A percentile compares a stretch with the other conserved stretches of the same genome.
Conservation (phyloP, 1,284 basidiomycete species). For the Trichosporon sp. region DNA sequence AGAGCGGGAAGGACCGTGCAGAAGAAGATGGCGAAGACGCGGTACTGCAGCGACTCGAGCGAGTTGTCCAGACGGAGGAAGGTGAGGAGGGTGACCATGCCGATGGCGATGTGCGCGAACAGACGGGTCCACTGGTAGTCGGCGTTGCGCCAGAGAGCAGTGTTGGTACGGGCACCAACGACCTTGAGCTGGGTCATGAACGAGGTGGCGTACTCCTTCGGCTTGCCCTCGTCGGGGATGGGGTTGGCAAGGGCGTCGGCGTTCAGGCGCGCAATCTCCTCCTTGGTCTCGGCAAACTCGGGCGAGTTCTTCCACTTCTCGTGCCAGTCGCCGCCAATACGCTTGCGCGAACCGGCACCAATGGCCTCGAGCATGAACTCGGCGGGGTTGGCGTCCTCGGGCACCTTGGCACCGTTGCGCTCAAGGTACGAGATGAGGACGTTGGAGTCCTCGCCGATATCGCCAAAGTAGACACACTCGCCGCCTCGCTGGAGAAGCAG, state of each 20-base stretch:
- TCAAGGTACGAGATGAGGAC: slow-evolving; percentile 63
- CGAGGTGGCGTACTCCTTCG: slow-evolving; percentile 63
- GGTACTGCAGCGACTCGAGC: slow-evolving; percentile 75
- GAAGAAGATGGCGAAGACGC: slow-evolving; percentile 66
- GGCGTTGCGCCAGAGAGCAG: slow-evolving; percentile 76
- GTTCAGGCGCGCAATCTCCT: slow-evolving; percentile 59
- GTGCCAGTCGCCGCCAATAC: slow-evolving; percentile 72
- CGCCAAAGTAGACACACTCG: slow-evolving; percentile 59
- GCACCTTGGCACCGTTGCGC: slow-evolving; percentile 60
- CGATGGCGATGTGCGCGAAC: slow-evolving; percentile 74
- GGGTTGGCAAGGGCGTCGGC: slow-evolving; percentile 54
- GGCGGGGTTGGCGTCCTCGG: slow-evolving; percentile 61
- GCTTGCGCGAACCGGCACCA: slow-evolving; percentile 70
- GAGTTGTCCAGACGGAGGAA: slow-evolving; percentile 76
- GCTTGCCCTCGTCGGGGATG: slow-evolving; percentile 44
- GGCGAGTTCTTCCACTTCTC: slow-evolving; percentile 67
- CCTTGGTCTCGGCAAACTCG: slow-evolving; percentile 55
- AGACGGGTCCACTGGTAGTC: slow-evolving; percentile 72
- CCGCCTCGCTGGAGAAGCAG: slow-evolving; percentile 59
- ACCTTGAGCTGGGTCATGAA: slow-evolving; percentile 76
- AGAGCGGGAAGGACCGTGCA: slow-evolving; percentile 50
- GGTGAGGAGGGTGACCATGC: slow-evolving; percentile 76
- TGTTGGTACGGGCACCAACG: slow-evolving; percentile 73
- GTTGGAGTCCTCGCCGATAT: slow-evolving; percentile 61
- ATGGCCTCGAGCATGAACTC: slow-evolving; percentile 65